These are phyloP conservation scores for Xylariaceae sp. DNA, from an alignment of 2,329 filamentous ascomycete genomes.

Conservation along the genomic window DNA sequence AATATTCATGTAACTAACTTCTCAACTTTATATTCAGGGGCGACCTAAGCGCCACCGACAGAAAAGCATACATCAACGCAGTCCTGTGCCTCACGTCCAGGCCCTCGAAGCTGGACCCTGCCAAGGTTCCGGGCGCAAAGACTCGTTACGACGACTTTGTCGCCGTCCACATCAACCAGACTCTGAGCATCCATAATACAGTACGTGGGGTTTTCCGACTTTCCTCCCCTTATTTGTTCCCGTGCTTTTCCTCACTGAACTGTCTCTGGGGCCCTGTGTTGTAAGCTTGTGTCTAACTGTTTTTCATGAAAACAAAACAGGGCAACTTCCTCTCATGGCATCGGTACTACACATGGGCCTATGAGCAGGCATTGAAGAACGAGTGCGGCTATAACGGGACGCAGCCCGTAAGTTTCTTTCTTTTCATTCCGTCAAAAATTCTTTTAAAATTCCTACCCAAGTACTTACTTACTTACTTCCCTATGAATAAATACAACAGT, in stretches of 20 bases:
- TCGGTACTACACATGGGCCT: slow-evolving; percentile 25
- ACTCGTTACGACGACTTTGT: slow-evolving; percentile 31
- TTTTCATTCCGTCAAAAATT: too few species aligned
- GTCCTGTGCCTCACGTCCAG: slow-evolving; percentile 22
- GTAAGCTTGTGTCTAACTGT: too few species aligned
- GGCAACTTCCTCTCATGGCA: slow-evolving; percentile 26
- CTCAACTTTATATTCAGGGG: slow-evolving; percentile 7
- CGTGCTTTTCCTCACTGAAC: too few species aligned
- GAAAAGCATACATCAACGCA: slow-evolving; percentile 24
- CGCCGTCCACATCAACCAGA: slow-evolving; percentile 29
- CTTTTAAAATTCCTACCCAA: too few species aligned
- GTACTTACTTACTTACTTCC: too few species aligned
- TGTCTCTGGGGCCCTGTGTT: too few species aligned
- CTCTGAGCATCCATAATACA: slow-evolving; percentile 22
- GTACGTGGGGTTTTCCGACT: slow-evolving; percentile 11
- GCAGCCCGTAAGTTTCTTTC: slow-evolving; percentile 24
- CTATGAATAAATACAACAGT: too few species aligned
- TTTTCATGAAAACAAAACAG: too few species aligned
- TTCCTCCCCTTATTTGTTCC: too few species aligned
- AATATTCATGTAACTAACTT: too few species aligned
- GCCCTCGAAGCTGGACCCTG: slow-evolving; percentile 21
- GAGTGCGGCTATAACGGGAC: slow-evolving; percentile 27
- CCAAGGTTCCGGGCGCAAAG: slow-evolving; percentile 23
- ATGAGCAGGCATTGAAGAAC: slow-evolving; percentile 25
- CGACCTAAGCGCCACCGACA: slow-evolving; percentile 12